Base-by-base conservation (phyloP, 352 stramenopile genomes). In the Aphanomyces stellatus region DNA sequence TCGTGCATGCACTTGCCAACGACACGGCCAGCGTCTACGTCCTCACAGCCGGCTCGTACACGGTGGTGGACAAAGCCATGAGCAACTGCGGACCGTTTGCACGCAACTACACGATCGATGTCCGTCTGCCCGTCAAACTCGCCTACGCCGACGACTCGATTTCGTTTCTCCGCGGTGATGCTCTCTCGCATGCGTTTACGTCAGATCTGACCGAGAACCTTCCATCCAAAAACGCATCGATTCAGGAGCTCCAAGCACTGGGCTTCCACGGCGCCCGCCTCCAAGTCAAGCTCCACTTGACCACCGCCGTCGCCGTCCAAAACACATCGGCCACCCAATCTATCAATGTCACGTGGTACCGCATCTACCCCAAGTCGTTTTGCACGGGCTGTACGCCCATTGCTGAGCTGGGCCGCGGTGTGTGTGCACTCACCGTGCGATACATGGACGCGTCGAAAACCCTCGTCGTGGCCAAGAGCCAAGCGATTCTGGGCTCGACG, bases 361-460 rank as follows among this genome's bases (percentile, higher is more conserved):
- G 60, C 3, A 25, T 59, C 5, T 57, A 67, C 30, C n/a, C n/a
- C 28, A 67, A 67, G 27, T 11, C 15, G 1, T 67, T 28, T 25
- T 67, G 60, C 49, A 67, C 60, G 1, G 60, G 60, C 2, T 67
- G 60, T 5, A n/a, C 51, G 2, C 60, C 60, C n/a, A 56, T 67
- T 17, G 42, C 41, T 43, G 19, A n/a, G n/a, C n/a, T n/a, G n/a
- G n/a, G n/a, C n/a, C n/a, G n/a, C n/a, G n/a, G n/a, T n/a, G n/a
- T n/a, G n/a, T n/a, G n/a, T n/a, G n/a, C n/a, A n/a, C n/a, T n/a
- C n/a, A n/a, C n/a, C n/a, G n/a, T n/a, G n/a, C n/a, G n/a, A n/a
- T n/a, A n/a, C n/a, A n/a, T n/a, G n/a, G n/a, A n/a, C n/a, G n/a
- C n/a, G n/a, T n/a, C n/a, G n/a, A n/a, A n/a, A n/a, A n/a, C n/a